Evolutionary conservation across 176 grass and related monocot genomes (phyloP).

Genomic region (Aegilops tauschii): DNA sequence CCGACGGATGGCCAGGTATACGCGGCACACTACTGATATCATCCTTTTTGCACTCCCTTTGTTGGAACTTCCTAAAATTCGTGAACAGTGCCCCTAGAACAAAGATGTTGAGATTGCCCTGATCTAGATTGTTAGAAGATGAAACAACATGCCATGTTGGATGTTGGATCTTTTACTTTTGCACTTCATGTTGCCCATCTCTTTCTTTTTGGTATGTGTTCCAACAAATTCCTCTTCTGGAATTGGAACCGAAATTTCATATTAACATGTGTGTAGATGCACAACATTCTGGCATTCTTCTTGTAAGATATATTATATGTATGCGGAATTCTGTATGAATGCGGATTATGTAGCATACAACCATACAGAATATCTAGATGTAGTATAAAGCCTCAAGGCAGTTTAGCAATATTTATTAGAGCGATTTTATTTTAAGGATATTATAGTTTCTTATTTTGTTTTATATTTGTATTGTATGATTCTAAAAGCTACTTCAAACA

Average conservation of each 20-base stretch:
- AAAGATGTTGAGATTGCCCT: background rate
- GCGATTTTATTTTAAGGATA: background rate
- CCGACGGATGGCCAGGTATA: too few species aligned
- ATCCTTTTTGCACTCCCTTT: background rate
- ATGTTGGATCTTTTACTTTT: background rate
- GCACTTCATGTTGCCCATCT: slow-evolving; percentile 9
- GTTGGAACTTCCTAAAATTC: background rate
- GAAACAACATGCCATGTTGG: background rate
- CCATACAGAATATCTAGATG: slow-evolving; percentile 3
- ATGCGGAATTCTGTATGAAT: background rate
- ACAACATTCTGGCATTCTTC: background rate
- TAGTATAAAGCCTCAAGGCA: background rate
- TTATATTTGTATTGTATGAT: background rate
- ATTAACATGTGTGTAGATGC: background rate
- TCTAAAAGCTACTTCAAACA: background rate
- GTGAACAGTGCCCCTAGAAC: background rate
- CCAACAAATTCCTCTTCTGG: background rate
- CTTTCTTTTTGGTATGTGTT: slow-evolving; percentile 8
- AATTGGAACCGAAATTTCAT: background rate
- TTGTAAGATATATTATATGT: background rate
- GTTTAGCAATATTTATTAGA: background rate
- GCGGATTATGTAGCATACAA: background rate
- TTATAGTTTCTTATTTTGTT: background rate
- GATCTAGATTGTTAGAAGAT: slow-evolving; percentile 16
- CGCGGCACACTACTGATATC: background rate